Base-by-base conservation (phyloP, 352 stramenopile species). In the Globisporangium carolinianum region DNA sequence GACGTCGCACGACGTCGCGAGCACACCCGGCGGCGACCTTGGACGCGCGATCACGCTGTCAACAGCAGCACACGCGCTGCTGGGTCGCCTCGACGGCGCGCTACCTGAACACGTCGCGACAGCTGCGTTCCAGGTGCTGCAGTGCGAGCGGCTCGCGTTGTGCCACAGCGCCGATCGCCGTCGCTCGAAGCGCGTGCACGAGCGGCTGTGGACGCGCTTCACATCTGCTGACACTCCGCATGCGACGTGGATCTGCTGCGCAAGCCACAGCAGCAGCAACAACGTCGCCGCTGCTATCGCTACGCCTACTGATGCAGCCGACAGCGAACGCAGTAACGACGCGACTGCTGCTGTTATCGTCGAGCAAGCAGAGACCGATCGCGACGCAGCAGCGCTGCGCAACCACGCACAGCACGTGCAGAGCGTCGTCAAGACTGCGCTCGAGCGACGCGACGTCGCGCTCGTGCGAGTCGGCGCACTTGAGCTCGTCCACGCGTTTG, bases 401-500 rank as follows among this genome's bases (percentile, higher is more conserved):
- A 60, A 63, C 14, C 58, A 63, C n/a, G 54, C 57, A 1, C 42
- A 32, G 0, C 45, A 73, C 0, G 37, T 86, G 15, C 66, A 73
- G n/a, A 60, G 55, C 15, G 71, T 67, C 36, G 68, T 82, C 46
- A 68, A 71, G 24, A 45, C 73, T 7, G 81, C 73, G 7, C 68
- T 90, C 5, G 75, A 87, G 17, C 72, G 75, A n/a, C 69, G 72
- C 12, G 65, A 75, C 7, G 24, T 60, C 0, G 54, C 70, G 6
- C 51, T 86, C 1, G 50, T 87, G 12, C 57, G 63, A 35, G 47
- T 76, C 5, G 76, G 69, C 37, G 69, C 77, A 0, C 86, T 86
- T 15, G 81, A 91, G 47, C 60, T 91, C 1, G 51, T 87, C 0
- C 79, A 91, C 53, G 53, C 75, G 14, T 69, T 73, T 24, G 79